phyloP scores from a whole-genome alignment of 2,329 filamentous ascomycete species.

The Diaporthe ampelina region DNA sequence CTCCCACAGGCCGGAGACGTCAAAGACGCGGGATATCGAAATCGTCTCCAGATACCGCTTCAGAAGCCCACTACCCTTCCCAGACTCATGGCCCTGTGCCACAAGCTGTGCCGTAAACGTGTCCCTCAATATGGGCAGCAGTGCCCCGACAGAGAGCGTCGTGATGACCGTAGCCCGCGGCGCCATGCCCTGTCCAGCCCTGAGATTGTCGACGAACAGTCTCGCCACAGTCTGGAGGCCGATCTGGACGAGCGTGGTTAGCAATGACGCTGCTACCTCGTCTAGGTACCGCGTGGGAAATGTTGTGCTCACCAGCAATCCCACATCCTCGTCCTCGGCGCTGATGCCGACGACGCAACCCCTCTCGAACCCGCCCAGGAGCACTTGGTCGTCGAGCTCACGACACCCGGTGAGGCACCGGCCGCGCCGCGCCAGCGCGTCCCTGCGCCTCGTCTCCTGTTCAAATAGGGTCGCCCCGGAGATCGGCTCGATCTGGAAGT shows the following conservation, averaged over 20 bases:
- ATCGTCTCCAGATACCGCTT: conserved; percentile 62
- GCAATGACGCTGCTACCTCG: not conserved
- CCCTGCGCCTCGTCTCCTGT: conserved; percentile 54
- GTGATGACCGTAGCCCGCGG: conserved; percentile 62
- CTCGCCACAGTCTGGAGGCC: conserved; percentile 63
- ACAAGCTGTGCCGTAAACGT: conserved; percentile 54
- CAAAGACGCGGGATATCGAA: conserved; percentile 70
- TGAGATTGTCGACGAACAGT: conserved; percentile 50
- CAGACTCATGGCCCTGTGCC: conserved; percentile 39
- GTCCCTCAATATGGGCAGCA: conserved; percentile 59
- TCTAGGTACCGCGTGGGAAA: conserved; percentile 44
- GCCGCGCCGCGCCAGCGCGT: conserved; percentile 50
- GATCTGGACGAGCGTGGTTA: conserved; percentile 47
- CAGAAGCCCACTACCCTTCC: conserved; percentile 45
- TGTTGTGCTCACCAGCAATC: conserved; percentile 55
- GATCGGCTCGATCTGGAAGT: conserved; percentile 59
- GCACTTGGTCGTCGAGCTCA: conserved; percentile 63
- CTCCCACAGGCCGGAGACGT: conserved; percentile 70
- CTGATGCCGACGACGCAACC: conserved; percentile 68
- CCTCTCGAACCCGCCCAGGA: conserved; percentile 63
- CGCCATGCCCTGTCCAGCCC: conserved; percentile 8
- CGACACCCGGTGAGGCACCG: conserved; percentile 58
- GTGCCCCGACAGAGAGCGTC: conserved; percentile 56
- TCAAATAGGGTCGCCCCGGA: conserved; percentile 59
- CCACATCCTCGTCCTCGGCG: conserved; percentile 64